These are phyloP conservation scores for Canna indica DNA, from an alignment of 176 grass and related monocot species.

Conservation along the genomic window DNA sequence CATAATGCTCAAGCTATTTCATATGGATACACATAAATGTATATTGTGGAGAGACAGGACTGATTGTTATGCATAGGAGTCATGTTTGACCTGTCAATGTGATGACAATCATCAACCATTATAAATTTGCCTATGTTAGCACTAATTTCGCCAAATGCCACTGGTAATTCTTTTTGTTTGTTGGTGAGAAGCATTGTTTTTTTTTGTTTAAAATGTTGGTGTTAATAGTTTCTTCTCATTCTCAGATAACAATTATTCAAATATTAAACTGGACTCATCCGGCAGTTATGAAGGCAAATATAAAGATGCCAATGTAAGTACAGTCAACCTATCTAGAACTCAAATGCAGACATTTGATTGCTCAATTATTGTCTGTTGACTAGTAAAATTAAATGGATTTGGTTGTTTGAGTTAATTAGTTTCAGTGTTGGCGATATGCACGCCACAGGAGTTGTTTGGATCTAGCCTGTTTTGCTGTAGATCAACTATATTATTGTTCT, in stretches of 20 bases:
- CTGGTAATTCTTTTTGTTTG: neutral
- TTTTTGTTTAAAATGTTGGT: neutral
- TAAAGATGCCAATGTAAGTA: conserved; percentile 7
- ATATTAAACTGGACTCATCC: neutral
- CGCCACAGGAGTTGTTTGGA: neutral
- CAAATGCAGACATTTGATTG: neutral
- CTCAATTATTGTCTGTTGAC: neutral
- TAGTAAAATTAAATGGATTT: neutral
- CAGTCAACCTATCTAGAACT: neutral
- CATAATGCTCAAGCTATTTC: neutral
- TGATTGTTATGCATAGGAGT: no score
- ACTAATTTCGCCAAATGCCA: neutral
- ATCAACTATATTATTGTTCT: neutral
- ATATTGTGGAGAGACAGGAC: no score
- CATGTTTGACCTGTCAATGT: no score
- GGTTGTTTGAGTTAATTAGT: neutral
- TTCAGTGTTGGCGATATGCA: no score
- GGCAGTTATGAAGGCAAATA: neutral
- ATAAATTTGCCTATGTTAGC: neutral
- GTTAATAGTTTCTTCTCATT: neutral
- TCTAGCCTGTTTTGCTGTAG: neutral
- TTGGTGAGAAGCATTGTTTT: neutral
- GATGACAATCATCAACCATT: neutral
- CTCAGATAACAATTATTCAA: neutral
- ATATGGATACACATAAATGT: neutral